Evolutionary conservation across 1,284 basidiomycete genomes (phyloP).

Genomic region (Lentinula novae-zelandiae): DNA sequence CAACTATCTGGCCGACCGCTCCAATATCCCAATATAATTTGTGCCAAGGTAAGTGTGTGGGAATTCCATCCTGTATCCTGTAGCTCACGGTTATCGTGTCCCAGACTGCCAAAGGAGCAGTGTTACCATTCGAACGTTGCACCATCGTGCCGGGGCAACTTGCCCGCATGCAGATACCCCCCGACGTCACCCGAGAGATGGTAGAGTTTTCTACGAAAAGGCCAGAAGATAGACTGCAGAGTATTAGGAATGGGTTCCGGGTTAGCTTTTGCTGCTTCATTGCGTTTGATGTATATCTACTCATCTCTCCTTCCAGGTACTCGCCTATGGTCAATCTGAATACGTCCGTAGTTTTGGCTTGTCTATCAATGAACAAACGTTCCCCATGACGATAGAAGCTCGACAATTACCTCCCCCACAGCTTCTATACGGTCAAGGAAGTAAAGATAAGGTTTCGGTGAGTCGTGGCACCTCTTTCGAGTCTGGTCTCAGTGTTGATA

Average conservation of each 20-base stretch:
- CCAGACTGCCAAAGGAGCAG: slow-evolving; percentile 62
- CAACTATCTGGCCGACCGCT: slow-evolving; percentile 34
- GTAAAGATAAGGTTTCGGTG: slow-evolving; percentile 14
- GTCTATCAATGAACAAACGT: slow-evolving; percentile 39
- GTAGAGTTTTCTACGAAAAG: slow-evolving; percentile 69
- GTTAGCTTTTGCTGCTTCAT: slow-evolving; percentile 13
- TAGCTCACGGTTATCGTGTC: no score
- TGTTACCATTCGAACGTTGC: slow-evolving; percentile 69
- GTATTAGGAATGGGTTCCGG: slow-evolving; percentile 54
- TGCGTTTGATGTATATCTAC: not conserved
- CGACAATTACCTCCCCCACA: slow-evolving; percentile 1
- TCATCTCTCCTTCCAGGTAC: slow-evolving; percentile 37
- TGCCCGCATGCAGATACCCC: slow-evolving; percentile 69
- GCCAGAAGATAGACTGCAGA: slow-evolving; percentile 54
- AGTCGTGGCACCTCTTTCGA: not conserved
- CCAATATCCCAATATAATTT: slow-evolving; percentile 38
- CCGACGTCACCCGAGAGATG: slow-evolving; percentile 61
- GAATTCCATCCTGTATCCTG: slow-evolving; percentile 31
- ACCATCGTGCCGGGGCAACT: slow-evolving; percentile 64
- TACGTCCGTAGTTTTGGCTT: slow-evolving; percentile 70
- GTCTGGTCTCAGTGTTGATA: not conserved
- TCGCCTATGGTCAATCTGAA: slow-evolving; percentile 69
- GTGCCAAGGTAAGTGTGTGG: slow-evolving; percentile 47
- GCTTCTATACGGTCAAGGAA: slow-evolving; percentile 57
- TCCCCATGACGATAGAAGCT: slow-evolving; percentile 28